Evolutionary conservation across 2,329 filamentous ascomycete species (phyloP).

Genomic region (Xylariaceae sp.): DNA sequence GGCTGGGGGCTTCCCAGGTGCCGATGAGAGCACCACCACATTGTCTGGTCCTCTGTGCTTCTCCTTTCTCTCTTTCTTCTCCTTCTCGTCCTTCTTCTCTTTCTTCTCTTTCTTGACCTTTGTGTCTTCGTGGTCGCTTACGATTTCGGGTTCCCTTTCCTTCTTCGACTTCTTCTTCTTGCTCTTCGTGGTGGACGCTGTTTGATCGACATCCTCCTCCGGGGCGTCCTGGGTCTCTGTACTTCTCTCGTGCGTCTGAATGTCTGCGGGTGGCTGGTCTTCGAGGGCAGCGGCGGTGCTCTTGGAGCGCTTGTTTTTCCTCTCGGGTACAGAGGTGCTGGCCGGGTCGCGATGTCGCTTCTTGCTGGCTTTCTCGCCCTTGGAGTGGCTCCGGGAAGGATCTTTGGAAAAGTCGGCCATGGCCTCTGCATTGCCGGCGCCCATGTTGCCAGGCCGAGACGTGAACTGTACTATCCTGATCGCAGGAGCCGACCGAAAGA

Average conservation of each 20-base stretch:
- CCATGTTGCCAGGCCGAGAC: constrained; percentile 10
- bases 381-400: constrained; percentile 15
- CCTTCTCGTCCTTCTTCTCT: constrained; percentile 4
- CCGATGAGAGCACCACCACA: constrained; percentile 37
- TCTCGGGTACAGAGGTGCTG: constrained; percentile 33
- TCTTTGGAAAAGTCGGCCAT: constrained; percentile 13
- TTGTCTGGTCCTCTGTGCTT: constrained; percentile 11
- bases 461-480: background rate
- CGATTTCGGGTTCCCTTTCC: constrained; percentile 15
- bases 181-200: constrained; percentile 20
- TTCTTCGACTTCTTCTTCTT: constrained; percentile 38
- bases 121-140: too few relatives aligned
- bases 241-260: constrained; percentile 2
- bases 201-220: constrained; percentile 30
- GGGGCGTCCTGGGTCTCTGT: constrained; percentile 5
- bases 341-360: constrained; percentile 25
- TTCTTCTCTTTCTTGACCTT: background rate
- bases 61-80: constrained; percentile 19
- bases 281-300: constrained; percentile 22
- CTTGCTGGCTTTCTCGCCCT: constrained; percentile 18
- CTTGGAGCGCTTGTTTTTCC: constrained; percentile 47
- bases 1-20: constrained; percentile 3
- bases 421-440: constrained; percentile 11
- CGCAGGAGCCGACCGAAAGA: background rate
- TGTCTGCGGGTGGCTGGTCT: constrained; percentile 1